Conservation (phyloP, 176 grass and related monocot species). For the Ensete ventricosum region DNA sequence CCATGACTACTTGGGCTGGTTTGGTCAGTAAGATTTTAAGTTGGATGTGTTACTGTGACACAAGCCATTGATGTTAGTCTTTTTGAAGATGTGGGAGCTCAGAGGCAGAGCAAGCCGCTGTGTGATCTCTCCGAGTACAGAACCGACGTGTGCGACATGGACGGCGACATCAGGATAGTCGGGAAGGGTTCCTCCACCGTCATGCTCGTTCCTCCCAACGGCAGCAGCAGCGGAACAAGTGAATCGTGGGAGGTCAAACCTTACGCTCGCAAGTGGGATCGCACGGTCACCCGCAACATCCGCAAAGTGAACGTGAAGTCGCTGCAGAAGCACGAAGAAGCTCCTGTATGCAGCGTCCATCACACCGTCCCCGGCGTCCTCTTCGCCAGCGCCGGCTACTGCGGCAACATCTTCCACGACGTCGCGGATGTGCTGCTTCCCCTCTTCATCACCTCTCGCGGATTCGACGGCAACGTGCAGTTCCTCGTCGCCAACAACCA, state of each 20-base stretch:
- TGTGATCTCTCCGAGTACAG: slow-evolving; percentile 49
- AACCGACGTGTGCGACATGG: slow-evolving; percentile 51
- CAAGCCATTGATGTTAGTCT: too few relatives aligned
- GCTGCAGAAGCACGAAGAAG: background rate
- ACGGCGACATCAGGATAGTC: slow-evolving; percentile 46
- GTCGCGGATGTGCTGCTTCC: slow-evolving; percentile 68
- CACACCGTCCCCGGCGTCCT: slow-evolving; percentile 43
- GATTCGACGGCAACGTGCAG: slow-evolving; percentile 57
- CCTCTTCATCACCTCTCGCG: slow-evolving; percentile 48
- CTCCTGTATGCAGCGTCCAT: slow-evolving; percentile 36
- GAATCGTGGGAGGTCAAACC: slow-evolving; percentile 61
- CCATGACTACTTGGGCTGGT: too few relatives aligned
- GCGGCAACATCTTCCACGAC: slow-evolving; percentile 57
- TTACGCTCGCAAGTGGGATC: slow-evolving; percentile 63
- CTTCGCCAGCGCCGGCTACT: slow-evolving; percentile 43
- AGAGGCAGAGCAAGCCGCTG: slow-evolving; percentile 18
- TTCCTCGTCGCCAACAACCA: slow-evolving; percentile 43
- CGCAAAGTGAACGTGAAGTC: slow-evolving; percentile 33
- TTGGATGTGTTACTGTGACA: too few relatives aligned
- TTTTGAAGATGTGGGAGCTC: too few relatives aligned
- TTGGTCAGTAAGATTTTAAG: too few relatives aligned
- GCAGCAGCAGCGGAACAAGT: slow-evolving; percentile 18
- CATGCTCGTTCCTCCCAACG: slow-evolving; percentile 5
- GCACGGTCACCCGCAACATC: slow-evolving; percentile 42
- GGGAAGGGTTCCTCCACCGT: slow-evolving; percentile 26